These are phyloP conservation scores for Populus davidiana DNA, from an alignment of 345 rosid genomes.

Conservation along the genomic window DNA sequence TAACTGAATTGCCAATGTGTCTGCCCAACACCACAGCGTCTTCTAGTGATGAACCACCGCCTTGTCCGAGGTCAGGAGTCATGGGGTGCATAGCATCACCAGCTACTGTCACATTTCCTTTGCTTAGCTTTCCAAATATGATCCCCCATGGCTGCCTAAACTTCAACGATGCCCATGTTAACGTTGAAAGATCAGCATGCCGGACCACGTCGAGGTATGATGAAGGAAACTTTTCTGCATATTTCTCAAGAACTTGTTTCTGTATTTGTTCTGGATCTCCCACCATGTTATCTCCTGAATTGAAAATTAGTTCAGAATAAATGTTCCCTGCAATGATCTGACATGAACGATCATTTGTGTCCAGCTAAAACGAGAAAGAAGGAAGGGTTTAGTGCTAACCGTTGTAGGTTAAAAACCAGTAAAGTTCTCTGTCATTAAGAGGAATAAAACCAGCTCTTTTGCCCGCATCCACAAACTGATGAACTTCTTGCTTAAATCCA, in stretches of 20 bases:
- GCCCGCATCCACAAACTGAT: constrained; percentile 23
- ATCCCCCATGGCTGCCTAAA: constrained; percentile 19
- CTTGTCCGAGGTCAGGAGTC: too few species aligned
- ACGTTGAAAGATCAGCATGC: constrained; percentile 24
- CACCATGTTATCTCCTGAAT: constrained; percentile 17
- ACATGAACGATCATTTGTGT: background rate
- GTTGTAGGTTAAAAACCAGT: constrained; percentile 29
- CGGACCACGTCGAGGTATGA: constrained; percentile 23
- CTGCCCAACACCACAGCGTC: too few species aligned
- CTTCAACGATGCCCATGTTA: constrained; percentile 31
- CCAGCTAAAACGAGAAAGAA: background rate
- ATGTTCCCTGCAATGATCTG: background rate
- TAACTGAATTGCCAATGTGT: too few species aligned
- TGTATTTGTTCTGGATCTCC: constrained; percentile 28
- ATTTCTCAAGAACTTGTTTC: constrained; percentile 18
- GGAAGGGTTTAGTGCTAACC: constrained; percentile 7
- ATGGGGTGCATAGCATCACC: too few species aligned
- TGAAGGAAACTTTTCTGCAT: constrained; percentile 25
- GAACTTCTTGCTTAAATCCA: constrained; percentile 12
- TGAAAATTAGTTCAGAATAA: background rate
- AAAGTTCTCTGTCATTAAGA: constrained; percentile 27
- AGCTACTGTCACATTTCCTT: too few species aligned
- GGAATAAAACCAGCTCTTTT: constrained; percentile 30
- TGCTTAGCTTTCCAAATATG: background rate
- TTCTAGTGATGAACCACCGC: too few species aligned